Evolutionary conservation across 192 early-diverging fungal species (phyloP), one percentile per base, ranked within the genome.

Genomic region (Globomyces pollinis-pini): DNA sequence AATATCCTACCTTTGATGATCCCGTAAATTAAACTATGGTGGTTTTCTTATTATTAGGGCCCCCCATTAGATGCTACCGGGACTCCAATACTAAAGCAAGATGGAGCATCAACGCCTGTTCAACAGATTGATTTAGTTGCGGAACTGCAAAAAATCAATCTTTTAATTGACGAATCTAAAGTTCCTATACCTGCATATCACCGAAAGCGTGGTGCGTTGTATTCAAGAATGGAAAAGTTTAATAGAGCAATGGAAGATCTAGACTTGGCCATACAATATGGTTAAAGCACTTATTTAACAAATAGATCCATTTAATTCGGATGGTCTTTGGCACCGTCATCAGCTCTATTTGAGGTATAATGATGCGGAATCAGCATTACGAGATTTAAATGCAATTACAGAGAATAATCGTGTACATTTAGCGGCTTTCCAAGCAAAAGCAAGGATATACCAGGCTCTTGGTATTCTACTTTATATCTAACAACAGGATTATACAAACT

Each of bases 251-350:
- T 73, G 56, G 55, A 39, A n/a, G 78, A 80, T 56, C 59, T 80
- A 3, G 59, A 62, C 50, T 67, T 50, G 41, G 70, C 78, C n/a
- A 50, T 80, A 44, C 62, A 72, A 41, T 76, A 52, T 41, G 44
- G 44, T 47, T 26, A 47, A n/a, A n/a, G n/a, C n/a, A n/a, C 2
- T 26, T 4, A 13, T 11, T 9, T 24, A 26, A 47, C 21, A 5
- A 26, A 11, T 47, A 47, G 78, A 80, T 56, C 78, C 78, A 1
- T 76, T 76, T 49, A 71, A 80, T 50, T 69, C 78, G 1, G 78
- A 80, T 50, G 74, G 70, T 0, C 41, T 65, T 12, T 80, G 78
- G 78, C 67, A 72, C 45, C 59, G 78, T 23, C 78, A 80, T 53
- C 78, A 80, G 50, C 58, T 80, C 20, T 59, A 69, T 51, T 57